Percentiles rank a stretch among this genome's conserved stretches.
Conservation (phyloP, 2,329 filamentous ascomycete genomes). For the Hypoxylon rubiginosum region DNA sequence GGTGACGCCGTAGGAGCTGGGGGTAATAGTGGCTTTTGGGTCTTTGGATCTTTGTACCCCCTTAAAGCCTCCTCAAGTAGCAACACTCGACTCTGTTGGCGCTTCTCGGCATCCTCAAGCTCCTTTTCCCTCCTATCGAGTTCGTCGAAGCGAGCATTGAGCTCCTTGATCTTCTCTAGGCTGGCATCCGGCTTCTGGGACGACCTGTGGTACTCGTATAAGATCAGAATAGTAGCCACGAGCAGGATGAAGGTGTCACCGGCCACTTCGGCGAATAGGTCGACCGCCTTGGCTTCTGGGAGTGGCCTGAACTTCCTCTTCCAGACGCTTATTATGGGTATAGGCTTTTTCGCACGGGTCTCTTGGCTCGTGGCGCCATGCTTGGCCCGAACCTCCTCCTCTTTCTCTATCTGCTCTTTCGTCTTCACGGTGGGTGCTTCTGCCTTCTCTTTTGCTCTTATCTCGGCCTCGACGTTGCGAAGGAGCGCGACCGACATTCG, state of each 20-base stretch:
- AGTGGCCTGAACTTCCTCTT: constrained; percentile 71
- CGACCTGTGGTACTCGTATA: constrained; percentile 73
- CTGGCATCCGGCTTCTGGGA: constrained; percentile 72
- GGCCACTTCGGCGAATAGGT: constrained; percentile 75
- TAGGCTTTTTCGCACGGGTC: constrained; percentile 42
- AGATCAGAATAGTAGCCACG: constrained; percentile 68
- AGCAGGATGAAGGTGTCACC: constrained; percentile 74
- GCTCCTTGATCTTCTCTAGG: constrained; percentile 65
- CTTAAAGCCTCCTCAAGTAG: constrained; percentile 67
- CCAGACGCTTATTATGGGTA: constrained; percentile 68
- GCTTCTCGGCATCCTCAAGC: constrained; percentile 62
- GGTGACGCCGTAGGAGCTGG: constrained; percentile 48
- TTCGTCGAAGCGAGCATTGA: constrained; percentile 63
- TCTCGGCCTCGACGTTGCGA: constrained; percentile 69
- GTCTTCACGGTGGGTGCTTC: constrained; percentile 75
- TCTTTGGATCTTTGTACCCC: constrained; percentile 67
- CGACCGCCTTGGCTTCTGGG: constrained; percentile 75
- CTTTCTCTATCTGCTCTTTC: constrained; percentile 69
- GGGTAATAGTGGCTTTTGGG: constrained; percentile 66
- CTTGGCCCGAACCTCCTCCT: constrained; percentile 63
- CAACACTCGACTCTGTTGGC: constrained; percentile 61
- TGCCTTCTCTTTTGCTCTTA: constrained; percentile 71
- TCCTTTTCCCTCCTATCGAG: constrained; percentile 65
- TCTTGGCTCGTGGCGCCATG: constrained; percentile 56
- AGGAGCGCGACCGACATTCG: constrained; percentile 71